Base-by-base conservation (phyloP, 441 rosid genomes). In the Mallotus repandus region DNA sequence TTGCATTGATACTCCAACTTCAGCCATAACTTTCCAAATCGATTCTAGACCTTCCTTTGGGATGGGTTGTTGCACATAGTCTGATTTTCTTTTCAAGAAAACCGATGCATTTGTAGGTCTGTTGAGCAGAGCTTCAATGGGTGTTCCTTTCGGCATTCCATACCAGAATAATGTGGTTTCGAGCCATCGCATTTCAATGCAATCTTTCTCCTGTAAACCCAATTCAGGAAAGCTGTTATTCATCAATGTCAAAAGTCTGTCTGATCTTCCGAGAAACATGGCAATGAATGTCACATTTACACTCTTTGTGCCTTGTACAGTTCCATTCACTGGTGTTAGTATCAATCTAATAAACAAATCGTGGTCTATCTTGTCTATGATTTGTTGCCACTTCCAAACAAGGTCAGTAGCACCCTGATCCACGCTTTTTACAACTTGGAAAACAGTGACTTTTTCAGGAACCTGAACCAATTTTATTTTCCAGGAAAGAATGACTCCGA, bases 401-500 rank as follows among this genome's bases (percentile, higher is more conserved):
- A 89, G 79, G 32, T 84, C 81, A 4, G 85, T 84, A 19, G 84
- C 89, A 13, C 74, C 77, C 0, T 84, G 67, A 32, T 86, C 87
- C 54, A 81, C 50, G 0, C 81, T 49, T 67, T 73, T 87, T 1
- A 68, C 70, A 48, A 88, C 76, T 11, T 72, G 75, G 70, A 89
- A 88, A 50, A 73, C 85, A 12, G 94, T 88, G 15, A 89, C 86
- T 11, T 56, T 81, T 22, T 81, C 67, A 2, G 97, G 95, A 69
- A 91, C 91, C 35, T 63, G 68, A 75, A 81, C 89, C 9, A 88
- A 85, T 68, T 82, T 86, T 41, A 91, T 83, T 75, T 86, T 86
- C 85, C 87, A 91, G 4, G 88, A 79, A 50, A 91, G 80, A 52
- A 91, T 73, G 59, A 88, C 84, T 0, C 93, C 89, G 15, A 89